Conservation (phyloP, 495 filamentous ascomycete genomes). For the Chaetomidium leptoderma region DNA sequence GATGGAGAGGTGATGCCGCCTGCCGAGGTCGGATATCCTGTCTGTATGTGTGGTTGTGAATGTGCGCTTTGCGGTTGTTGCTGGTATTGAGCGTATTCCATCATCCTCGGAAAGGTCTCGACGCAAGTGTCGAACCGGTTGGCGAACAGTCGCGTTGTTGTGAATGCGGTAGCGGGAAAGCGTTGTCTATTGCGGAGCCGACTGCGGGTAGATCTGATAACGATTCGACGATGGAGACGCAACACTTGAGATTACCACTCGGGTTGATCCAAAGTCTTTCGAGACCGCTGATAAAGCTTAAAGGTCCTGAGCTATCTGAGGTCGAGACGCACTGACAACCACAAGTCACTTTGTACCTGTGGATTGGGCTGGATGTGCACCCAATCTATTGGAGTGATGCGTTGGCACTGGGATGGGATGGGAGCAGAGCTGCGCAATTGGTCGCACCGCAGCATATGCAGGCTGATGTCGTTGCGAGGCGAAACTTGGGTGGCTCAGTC, state of each 20-base stretch:
- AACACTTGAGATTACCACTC: slow-evolving; percentile 21
- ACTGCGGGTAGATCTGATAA: slow-evolving; percentile 21
- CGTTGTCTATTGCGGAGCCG: slow-evolving; percentile 15
- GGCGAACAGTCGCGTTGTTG: slow-evolving; percentile 19
- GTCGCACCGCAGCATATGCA: slow-evolving; percentile 56
- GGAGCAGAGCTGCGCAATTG: slow-evolving; percentile 47
- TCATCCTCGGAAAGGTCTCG: slow-evolving; percentile 45
- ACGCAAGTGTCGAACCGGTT: slow-evolving; percentile 21
- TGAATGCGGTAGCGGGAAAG: not conserved
- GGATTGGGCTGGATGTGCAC: slow-evolving; percentile 50
- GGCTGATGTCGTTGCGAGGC: slow-evolving; percentile 53
- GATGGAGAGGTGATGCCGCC: slow-evolving; percentile 57
- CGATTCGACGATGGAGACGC: slow-evolving; percentile 10
- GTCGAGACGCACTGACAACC: slow-evolving; percentile 40
- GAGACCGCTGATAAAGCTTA: slow-evolving; percentile 27
- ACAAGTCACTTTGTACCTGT: slow-evolving; percentile 46
- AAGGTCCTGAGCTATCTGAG: slow-evolving; percentile 33
- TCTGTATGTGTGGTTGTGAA: slow-evolving; percentile 39
- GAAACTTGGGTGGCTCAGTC: slow-evolving; percentile 44
- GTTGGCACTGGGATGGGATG: slow-evolving; percentile 53
- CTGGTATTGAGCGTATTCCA: slow-evolving; percentile 68
- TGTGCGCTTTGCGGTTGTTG: slow-evolving; percentile 56
- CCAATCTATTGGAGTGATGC: slow-evolving; percentile 57
- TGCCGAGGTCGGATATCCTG: slow-evolving; percentile 50
- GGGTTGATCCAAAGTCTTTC: slow-evolving; percentile 18